Conservation (phyloP, 495 filamentous ascomycete genomes). For the Usnea hakonensis region DNA sequence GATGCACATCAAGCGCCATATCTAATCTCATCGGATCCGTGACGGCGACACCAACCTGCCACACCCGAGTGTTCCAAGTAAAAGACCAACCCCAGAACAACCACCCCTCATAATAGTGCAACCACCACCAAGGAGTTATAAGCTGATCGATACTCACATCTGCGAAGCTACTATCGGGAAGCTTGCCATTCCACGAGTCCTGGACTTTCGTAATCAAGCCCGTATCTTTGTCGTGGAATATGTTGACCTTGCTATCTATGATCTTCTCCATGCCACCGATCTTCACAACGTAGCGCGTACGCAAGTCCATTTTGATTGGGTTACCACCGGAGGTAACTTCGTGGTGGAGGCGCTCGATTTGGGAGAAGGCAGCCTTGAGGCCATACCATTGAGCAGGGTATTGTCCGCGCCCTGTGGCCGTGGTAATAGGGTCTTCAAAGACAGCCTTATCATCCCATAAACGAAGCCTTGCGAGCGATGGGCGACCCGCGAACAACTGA, state of each 20-base stretch:
- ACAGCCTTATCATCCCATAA: constrained; percentile 46
- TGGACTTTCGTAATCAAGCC: constrained; percentile 47
- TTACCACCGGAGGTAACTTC: constrained; percentile 44
- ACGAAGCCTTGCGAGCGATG: constrained; percentile 46
- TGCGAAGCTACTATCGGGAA: constrained; percentile 40
- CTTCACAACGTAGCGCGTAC: constrained; percentile 47
- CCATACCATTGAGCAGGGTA: constrained; percentile 49
- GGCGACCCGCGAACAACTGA: constrained; percentile 49
- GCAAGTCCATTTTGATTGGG: constrained; percentile 46
- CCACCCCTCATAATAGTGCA: constrained; percentile 33
- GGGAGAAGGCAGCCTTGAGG: constrained; percentile 36
- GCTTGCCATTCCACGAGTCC: constrained; percentile 49
- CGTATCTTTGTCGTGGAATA: constrained; percentile 33
- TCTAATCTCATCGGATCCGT: not conserved
- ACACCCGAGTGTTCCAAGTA: constrained; percentile 27
- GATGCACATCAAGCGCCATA: constrained; percentile 1
- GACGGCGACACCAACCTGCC: constrained; percentile 26
- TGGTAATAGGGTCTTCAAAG: constrained; percentile 46
- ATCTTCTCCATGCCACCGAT: constrained; percentile 44
- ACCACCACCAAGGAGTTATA: constrained; percentile 34
- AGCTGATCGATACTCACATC: constrained; percentile 40
- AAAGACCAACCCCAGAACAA: constrained; percentile 34
- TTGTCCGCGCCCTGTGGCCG: constrained; percentile 41
- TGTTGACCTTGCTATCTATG: constrained; percentile 43
- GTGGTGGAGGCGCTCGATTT: constrained; percentile 42